Evolutionary conservation across 2,329 filamentous ascomycete species (phyloP), one percentile per base, ranked within the genome.

Genomic region (Colletotrichum sp.): DNA sequence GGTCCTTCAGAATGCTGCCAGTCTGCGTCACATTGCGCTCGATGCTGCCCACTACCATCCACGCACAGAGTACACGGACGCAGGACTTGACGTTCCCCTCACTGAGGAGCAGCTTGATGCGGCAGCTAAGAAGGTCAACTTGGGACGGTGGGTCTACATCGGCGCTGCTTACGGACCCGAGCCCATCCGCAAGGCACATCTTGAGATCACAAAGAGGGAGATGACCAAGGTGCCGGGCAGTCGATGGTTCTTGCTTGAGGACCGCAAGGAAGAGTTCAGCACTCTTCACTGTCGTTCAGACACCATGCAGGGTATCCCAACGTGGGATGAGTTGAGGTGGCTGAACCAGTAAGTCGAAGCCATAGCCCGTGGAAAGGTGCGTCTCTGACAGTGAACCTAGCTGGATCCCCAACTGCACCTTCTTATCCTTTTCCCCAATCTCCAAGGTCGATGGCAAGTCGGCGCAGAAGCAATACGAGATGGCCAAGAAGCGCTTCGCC

Each of bases 91-190:
- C 10, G 61, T 62, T 5, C 73, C 85, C 1, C 77, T 88, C 2
- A 83, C 78, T 2, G 84, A 87, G 34, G 81, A 78, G 1, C 85
- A 86, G 58, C 76, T 88, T 15, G 85, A 87, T 36, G 79, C 71
- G 1, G 85, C 87, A 8, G 83, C 83, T 3, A 80, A 82, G 64
- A 83, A 85, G 71, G 83, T 87, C 21, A 73, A 78, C 38, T 80
- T 87, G 5, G 86, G 85, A 16, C 81, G 85, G 3, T 89, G 87
- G 87, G 86, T 86, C 77, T 88, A 88, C 76, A 88, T 88, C 72
- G 86, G 86, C 9, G 84, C 85, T 4, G 80, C 84, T 3, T 84
- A 85, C 73, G 80, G 81, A 4, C 79, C 80, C 2, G 76, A 79
- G 1, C 68, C 78, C 2, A 78, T 81, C 21, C 81, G 82, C 18